Evolutionary conservation across 352 stramenopile species (phyloP), one percentile per base, ranked within the genome.

Genomic region (Globisporangium radiosum): DNA sequence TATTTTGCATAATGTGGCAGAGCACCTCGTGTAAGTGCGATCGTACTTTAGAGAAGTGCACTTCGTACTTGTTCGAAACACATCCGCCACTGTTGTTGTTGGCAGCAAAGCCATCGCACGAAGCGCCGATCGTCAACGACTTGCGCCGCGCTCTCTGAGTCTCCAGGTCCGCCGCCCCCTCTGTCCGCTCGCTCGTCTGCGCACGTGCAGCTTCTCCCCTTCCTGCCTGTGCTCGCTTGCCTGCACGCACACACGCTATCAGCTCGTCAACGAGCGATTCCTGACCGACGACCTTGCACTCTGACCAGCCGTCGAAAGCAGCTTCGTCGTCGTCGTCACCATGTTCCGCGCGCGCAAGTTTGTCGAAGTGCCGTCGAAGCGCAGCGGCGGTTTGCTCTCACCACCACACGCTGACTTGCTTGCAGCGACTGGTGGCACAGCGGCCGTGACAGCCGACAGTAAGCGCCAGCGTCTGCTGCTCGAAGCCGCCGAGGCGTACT

Each of bases 301-400:
- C 25, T 25, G 25, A 25, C 25, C 25, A 25, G 25, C 25, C 25
- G 25, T 25, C 25, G 25, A 11, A 13, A 45, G 40, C 40, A 44
- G 9, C 10, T 45, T 13, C 40, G 15, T 13, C 9, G 42, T 5
- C 42, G 11, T 47, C 43, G n/a, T 19, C 33, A 17, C 17, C 57
- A 92, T 92, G 82, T 92, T 92, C 56, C 81, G 77, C 56, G 66
- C 78, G n/a, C 78, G 80, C 25, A 85, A 85, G 72, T 76, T 78
- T 59, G 68, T 67, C n/a, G 78, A 88, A 36, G 66, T 79, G 70
- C 73, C 80, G 47, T 66, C 69, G 47, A 90, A 90, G 78, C 77
- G 82, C 64, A 65, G 69, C 60, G 68, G 66, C 45, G 75, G 69
- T 48, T 68, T 81, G 56, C 68, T 83, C 48, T 69, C 61, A 45